Percentiles rank a stretch among this genome's conserved stretches.
These are phyloP conservation scores for Nepenthes alata DNA, from an alignment of 179 eudicot species.

Conservation along the genomic window DNA sequence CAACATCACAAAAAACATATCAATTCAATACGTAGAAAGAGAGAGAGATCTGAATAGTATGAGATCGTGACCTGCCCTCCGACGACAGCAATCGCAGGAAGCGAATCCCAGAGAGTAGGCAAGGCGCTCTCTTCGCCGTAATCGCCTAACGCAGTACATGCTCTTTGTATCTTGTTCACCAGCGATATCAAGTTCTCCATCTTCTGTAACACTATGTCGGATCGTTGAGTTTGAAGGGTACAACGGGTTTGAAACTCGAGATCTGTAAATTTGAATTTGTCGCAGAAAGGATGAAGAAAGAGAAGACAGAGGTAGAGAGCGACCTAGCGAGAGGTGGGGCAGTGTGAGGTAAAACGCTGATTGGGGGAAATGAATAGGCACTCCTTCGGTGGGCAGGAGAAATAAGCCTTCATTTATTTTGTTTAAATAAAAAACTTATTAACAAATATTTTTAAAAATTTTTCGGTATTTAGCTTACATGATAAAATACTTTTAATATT, in stretches of 20 bases:
- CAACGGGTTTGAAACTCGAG: constrained; percentile 8
- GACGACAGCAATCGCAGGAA: constrained; percentile 94
- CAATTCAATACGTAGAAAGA: not conserved
- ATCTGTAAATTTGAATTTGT: constrained; percentile 21
- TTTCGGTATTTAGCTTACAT: too few species aligned
- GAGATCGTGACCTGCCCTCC: constrained; percentile 72
- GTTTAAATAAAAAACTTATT: too few species aligned
- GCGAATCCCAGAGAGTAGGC: constrained; percentile 96
- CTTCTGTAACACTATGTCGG: constrained; percentile 1
- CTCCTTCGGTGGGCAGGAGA: too few species aligned
- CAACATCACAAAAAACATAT: constrained; percentile 2
- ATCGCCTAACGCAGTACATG: constrained; percentile 93
- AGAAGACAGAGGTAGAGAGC: not conserved
- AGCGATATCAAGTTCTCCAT: constrained; percentile 77
- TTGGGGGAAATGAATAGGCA: too few species aligned
- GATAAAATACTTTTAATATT: too few species aligned
- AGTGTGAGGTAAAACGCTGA: not conserved
- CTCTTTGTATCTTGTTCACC: constrained; percentile 83
- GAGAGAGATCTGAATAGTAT: not conserved
- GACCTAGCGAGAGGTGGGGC: not conserved
- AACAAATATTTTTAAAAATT: too few species aligned
- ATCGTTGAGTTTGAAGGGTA: not conserved
- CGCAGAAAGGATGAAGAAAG: not conserved
- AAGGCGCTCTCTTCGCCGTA: constrained; percentile 80
- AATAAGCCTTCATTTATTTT: too few species aligned